Evolutionary conservation across 345 rosid species (phyloP), one percentile per base, ranked within the genome.

Genomic region (Chamaenerion angustifolium): DNA sequence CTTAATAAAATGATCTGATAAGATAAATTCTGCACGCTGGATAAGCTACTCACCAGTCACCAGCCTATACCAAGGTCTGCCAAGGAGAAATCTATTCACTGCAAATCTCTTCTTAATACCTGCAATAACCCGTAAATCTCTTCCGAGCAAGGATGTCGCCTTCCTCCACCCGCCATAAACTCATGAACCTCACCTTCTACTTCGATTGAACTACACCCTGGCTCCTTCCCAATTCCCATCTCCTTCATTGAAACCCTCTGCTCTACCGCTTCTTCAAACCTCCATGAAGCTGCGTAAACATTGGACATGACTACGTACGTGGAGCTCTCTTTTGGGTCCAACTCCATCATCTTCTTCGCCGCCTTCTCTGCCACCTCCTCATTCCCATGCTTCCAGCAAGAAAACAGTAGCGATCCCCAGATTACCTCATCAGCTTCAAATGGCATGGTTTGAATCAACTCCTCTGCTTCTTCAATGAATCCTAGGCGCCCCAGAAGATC

Each of bases 151-250:
- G 73, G 81, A 64, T 82, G 85, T 56, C 43, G 58, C 66, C 73
- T 72, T 66, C 95, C 94, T 66, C 98, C 94, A 16, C 76, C 72
- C 8, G 94, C 74, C 21, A 83, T 64, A 58, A 90, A 86, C 73
- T 86, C 95, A 16, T 81, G 83, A 67, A 86, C 80, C 57, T 86
- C 77, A 0, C 79, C 80, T 49, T 71, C 63, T 23, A 86, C 75
- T 68, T 90, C 95, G 55, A 80, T 83, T 54, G 60, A 77, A 65
- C 95, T 86, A 62, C 82, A 76, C 14, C 87, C 95, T 10, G 81
- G 84, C 61, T 73, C 76, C 63, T 79, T 86, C 63, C 75, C 76
- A 51, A 75, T 54, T 40, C 62, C 56, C 50, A 62, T 76, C 61
- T 63, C 74, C 64, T 77, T 81, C 84, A 85, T 68, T 46, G 55